phyloP scores from a whole-genome alignment of 2,329 filamentous ascomycete genomes.

The Xenosphaeropsis pyriputrescens region DNA sequence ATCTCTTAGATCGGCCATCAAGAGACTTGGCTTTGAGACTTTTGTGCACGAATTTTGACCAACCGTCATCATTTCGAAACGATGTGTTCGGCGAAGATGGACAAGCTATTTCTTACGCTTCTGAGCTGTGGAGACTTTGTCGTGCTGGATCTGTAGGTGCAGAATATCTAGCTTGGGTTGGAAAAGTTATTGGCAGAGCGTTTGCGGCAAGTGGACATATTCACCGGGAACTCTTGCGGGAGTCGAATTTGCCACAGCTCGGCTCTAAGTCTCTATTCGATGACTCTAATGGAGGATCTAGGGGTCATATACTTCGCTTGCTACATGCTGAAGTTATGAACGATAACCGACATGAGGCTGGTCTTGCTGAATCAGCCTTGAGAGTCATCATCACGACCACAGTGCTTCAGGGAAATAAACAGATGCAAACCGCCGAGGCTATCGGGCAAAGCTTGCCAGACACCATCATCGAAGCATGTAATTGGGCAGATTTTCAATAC shows the following conservation, averaged over 20 bases:
- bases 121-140: constrained; percentile 66
- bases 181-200: constrained; percentile 67
- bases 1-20: constrained; percentile 56
- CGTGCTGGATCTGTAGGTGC: constrained; percentile 44
- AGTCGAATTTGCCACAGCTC: constrained; percentile 30
- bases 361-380: constrained; percentile 45
- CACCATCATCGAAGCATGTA: constrained; percentile 35
- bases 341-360: constrained; percentile 37
- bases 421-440: neutral
- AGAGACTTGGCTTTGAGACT: constrained; percentile 55
- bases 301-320: constrained; percentile 44
- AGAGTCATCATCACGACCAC: constrained; percentile 35
- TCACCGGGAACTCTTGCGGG: constrained; percentile 41
- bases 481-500: constrained; percentile 38
- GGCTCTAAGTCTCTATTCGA: constrained; percentile 1
- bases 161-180: constrained; percentile 73
- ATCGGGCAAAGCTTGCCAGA: constrained; percentile 26
- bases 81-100: constrained; percentile 59
- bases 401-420: constrained; percentile 23
- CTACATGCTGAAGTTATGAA: constrained; percentile 47
- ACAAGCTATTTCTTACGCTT: constrained; percentile 43
- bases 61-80: constrained; percentile 37
- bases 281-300: constrained; percentile 34
- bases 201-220: constrained; percentile 65
- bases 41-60: constrained; percentile 61